Evolutionary conservation across 2,329 filamentous ascomycete genomes (phyloP), one percentile per base, ranked within the genome.

Genomic region (Akanthomyces uredinophilus): DNA sequence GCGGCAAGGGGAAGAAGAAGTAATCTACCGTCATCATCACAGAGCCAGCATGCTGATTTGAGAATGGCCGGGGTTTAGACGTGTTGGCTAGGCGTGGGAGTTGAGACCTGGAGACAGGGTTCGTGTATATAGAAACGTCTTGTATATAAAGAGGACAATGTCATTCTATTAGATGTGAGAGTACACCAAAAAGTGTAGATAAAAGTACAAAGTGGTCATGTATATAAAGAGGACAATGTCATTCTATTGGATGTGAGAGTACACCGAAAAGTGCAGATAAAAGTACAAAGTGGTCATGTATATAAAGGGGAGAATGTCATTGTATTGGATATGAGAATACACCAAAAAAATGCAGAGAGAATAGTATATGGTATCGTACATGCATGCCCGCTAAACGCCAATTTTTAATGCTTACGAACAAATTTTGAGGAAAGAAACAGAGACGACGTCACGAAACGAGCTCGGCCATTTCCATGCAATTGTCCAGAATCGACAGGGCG

Each of bases 401-500:
- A 22, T 53, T 54, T 54, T 18, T 8, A 11, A 54, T 14, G 37
- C 52, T 14, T 43, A 14, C 7, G 29, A 27, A 55, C 37, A 57
- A 39, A 27, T 10, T 24, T 35, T 35, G 4, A 6, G 18, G 20
- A 18, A 6, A 24, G 35, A 27, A 47, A 47, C 22, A 29, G 24
- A n/a, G 11, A 49, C 5, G 1, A 24, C 5, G 10, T 35, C 32
- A 52, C 32, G 20, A 50, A 2, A 39, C 24, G 27, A 50, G 51
- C 63, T 60, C 60, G 65, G 58, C 63, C 61, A 58, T 16, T 18
- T 20, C 60, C 57, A 71, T 49, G 64, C 50, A 70, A 3, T 81
- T 80, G 63, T 75, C 79, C 70, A 97, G 74, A 6, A 91, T 91
- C 52, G 84, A 83, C 67, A 97, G 78, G 0, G 91, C 93, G 62